Evolutionary conservation across 768 basidiomycete genomes (phyloP).

Genomic region (Boletus rufocinnamomeus): DNA sequence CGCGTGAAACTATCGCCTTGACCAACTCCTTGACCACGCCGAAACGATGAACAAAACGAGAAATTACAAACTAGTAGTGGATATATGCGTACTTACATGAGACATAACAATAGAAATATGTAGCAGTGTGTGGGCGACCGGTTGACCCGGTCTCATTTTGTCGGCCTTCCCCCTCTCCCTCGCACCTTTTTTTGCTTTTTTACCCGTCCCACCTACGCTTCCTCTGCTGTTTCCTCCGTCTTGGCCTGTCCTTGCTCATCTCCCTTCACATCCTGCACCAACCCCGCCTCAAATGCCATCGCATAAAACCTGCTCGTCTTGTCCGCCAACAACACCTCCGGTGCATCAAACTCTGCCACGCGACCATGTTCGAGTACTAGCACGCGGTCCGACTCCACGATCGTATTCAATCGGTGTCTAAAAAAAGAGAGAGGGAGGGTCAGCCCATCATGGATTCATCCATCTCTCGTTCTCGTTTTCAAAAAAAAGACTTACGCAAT

Average conservation of each 20-base stretch:
- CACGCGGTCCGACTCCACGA: background rate
- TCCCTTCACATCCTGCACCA: conserved; percentile 24
- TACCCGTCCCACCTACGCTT: too few relatives aligned
- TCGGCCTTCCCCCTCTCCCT: too few relatives aligned
- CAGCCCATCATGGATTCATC: background rate
- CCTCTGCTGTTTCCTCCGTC: background rate
- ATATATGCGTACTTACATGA: background rate
- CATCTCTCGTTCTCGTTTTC: background rate
- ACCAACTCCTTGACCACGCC: too few relatives aligned
- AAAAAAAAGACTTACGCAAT: background rate
- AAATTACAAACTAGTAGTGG: too few relatives aligned
- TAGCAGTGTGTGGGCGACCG: too few relatives aligned
- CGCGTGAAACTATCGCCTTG: too few relatives aligned
- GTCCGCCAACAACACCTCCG: conserved; percentile 57
- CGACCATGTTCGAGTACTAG: background rate
- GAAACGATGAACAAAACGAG: too few relatives aligned
- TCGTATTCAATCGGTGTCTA: background rate
- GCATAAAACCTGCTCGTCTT: conserved; percentile 57
- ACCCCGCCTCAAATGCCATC: conserved; percentile 62
- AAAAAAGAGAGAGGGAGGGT: background rate
- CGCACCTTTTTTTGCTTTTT: too few relatives aligned
- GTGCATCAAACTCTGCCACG: conserved; percentile 69
- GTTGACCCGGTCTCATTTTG: too few relatives aligned
- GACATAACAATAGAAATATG: background rate
- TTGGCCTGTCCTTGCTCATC: background rate